Conservation (phyloP, 2,329 filamentous ascomycete genomes). For the Scytalidium lignicola region DNA sequence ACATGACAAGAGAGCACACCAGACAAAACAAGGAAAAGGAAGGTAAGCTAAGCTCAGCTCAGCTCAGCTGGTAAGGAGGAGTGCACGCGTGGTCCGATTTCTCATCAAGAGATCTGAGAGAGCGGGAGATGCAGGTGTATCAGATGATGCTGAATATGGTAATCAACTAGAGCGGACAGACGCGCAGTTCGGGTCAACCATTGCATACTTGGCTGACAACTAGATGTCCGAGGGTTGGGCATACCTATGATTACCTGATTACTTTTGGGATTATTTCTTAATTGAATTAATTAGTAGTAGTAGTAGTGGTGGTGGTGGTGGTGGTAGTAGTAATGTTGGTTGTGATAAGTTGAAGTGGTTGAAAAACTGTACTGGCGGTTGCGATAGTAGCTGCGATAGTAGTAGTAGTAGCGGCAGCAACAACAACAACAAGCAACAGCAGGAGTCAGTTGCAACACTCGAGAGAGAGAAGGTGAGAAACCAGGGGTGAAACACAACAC, state of each 20-base stretch:
- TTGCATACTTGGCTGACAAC: not conserved
- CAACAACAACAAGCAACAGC: too few relatives aligned
- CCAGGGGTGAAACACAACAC: not conserved
- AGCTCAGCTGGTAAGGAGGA: not conserved
- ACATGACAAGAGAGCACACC: not conserved
- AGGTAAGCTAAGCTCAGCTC: not conserved
- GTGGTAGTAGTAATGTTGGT: too few relatives aligned
- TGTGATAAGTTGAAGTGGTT: too few relatives aligned
- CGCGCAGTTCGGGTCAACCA: not conserved
- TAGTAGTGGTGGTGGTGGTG: too few relatives aligned
- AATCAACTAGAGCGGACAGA: not conserved
- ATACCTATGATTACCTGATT: too few relatives aligned
- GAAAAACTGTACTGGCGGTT: too few relatives aligned
- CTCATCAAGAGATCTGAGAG: not conserved
- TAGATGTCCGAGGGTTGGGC: not conserved
- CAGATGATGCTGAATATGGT: not conserved
- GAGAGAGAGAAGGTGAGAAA: not conserved
- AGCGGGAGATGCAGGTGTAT: not conserved
- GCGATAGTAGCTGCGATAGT: too few relatives aligned
- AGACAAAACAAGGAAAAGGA: not conserved
- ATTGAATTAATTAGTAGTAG: too few relatives aligned
- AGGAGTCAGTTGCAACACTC: too few relatives aligned
- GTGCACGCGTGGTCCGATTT: not conserved
- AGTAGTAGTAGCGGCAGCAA: too few relatives aligned
- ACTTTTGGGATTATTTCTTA: too few relatives aligned